These are phyloP conservation scores for Jatropha podagrica DNA, from an alignment of 441 rosid species.

Conservation along the genomic window DNA sequence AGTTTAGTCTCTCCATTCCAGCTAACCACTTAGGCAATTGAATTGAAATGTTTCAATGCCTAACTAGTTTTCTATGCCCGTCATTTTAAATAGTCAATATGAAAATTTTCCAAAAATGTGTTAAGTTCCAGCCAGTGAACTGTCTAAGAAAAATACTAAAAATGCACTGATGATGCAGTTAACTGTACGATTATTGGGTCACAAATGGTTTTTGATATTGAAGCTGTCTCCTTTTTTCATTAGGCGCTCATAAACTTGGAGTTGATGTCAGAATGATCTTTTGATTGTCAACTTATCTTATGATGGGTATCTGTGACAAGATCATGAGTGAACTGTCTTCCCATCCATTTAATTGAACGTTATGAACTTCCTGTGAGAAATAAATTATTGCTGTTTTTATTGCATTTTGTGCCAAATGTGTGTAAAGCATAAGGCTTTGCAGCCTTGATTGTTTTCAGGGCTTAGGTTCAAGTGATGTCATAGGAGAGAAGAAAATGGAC, in stretches of 20 bases:
- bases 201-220: background rate
- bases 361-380: background rate
- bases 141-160: background rate
- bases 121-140: background rate
- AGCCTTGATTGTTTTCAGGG: background rate
- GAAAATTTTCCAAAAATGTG: background rate
- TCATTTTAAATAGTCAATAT: background rate
- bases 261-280: background rate
- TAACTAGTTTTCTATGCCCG: background rate
- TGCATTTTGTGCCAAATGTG: background rate
- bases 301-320: background rate
- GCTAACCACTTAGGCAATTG: background rate
- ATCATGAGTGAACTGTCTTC: background rate
- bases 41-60: background rate
- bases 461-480: background rate
- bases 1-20: slow-evolving; percentile 13
- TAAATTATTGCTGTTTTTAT: background rate
- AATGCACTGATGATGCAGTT: background rate
- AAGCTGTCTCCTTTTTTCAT: background rate
- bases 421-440: background rate
- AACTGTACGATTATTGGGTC: background rate
- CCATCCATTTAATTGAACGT: background rate
- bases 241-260: background rate
- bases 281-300: background rate
- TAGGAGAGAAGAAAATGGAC: background rate